Evolutionary conservation across 441 rosid genomes (phyloP).

Genomic region (Pelargonium fulgidum): DNA sequence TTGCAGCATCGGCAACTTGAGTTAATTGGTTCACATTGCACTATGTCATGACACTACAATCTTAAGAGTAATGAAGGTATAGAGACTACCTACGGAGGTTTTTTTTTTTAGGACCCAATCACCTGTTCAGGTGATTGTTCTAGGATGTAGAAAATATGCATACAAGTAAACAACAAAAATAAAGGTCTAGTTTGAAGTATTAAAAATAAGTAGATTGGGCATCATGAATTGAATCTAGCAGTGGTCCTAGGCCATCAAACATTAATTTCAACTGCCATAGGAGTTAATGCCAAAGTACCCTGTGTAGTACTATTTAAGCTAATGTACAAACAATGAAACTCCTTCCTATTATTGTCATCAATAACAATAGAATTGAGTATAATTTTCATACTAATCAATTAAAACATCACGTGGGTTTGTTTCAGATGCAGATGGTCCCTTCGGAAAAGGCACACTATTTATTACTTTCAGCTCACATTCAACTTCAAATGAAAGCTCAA

Average conservation of each 20-base stretch:
- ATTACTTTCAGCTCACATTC: background rate
- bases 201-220: no score
- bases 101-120: background rate
- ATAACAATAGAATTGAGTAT: background rate
- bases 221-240: no score
- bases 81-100: background rate
- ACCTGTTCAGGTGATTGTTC: background rate
- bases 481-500: slow-evolving; percentile 7
- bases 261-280: no score
- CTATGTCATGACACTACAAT: background rate
- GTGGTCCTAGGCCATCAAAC: no score
- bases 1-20: background rate
- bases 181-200: no score
- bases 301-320: no score
- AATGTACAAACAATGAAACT: no score
- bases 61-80: background rate
- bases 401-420: background rate
- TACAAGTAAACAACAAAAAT: background rate
- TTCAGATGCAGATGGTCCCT: background rate
- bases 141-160: background rate
- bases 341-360: background rate
- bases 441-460: background rate
- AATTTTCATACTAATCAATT: background rate
- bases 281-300: no score
- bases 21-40: background rate